These are phyloP conservation scores for Mollisia scopiformis DNA, from an alignment of 2,329 filamentous ascomycete species.

Conservation along the genomic window DNA sequence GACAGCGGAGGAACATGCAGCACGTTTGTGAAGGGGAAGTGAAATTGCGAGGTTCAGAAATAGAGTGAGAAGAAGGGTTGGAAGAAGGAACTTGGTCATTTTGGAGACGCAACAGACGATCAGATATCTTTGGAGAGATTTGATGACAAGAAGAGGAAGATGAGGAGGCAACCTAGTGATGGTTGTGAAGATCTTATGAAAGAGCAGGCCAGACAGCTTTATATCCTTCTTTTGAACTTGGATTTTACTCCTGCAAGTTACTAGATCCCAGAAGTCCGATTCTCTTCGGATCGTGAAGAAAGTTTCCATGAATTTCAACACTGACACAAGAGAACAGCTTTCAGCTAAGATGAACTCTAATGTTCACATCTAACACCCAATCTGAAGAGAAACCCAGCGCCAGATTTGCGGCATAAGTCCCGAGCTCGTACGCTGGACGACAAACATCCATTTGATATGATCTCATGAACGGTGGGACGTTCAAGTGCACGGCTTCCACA, in stretches of 20 bases:
- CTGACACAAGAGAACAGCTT: too few relatives aligned
- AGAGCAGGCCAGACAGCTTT: background rate
- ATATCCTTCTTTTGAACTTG: background rate
- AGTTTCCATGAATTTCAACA: too few relatives aligned
- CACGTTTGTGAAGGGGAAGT: constrained; percentile 3
- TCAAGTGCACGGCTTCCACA: background rate
- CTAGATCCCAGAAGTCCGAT: too few relatives aligned
- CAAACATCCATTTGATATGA: too few relatives aligned
- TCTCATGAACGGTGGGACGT: background rate
- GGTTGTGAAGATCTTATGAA: background rate
- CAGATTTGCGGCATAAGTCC: too few relatives aligned
- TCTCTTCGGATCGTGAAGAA: too few relatives aligned
- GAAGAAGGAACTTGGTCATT: background rate
- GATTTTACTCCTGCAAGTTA: too few relatives aligned
- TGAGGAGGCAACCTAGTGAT: background rate
- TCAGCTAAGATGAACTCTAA: too few relatives aligned
- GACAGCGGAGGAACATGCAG: constrained; percentile 11
- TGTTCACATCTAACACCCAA: too few relatives aligned
- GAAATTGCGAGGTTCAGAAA: background rate
- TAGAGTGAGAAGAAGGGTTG: background rate
- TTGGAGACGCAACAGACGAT: background rate
- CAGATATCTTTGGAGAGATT: background rate
- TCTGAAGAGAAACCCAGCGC: too few relatives aligned
- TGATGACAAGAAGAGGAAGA: background rate
- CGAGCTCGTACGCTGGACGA: too few relatives aligned